Evolutionary conservation across 2,329 filamentous ascomycete species (phyloP).

Genomic region (Canariomyces notabilis): DNA sequence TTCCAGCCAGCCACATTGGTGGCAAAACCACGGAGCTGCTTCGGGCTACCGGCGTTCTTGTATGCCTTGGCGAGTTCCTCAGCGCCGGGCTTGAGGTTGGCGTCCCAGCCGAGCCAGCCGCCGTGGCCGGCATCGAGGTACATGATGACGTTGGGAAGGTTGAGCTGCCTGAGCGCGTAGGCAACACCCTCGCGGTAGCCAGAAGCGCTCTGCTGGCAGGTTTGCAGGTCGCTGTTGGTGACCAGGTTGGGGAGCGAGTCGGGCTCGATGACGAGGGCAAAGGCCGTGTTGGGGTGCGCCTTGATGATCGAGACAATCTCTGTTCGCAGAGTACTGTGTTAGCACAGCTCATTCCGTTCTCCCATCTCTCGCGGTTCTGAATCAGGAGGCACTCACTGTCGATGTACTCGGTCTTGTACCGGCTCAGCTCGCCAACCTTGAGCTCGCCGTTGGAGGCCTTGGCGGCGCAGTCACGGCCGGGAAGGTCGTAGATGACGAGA

Average conservation of each 20-base stretch:
- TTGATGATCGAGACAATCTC: slow-evolving; percentile 48
- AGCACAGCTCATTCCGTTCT: not conserved
- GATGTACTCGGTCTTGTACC: slow-evolving; percentile 40
- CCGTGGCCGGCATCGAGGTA: slow-evolving; percentile 61
- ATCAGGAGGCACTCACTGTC: slow-evolving; percentile 29
- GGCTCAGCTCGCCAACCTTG: slow-evolving; percentile 45
- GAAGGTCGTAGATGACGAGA: slow-evolving; percentile 59
- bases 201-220: slow-evolving; percentile 49
- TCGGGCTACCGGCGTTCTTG: slow-evolving; percentile 34
- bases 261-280: slow-evolving; percentile 48
- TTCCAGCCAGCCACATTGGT: slow-evolving; percentile 40
- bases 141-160: slow-evolving; percentile 58
- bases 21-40: slow-evolving; percentile 35
- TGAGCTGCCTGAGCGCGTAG: slow-evolving; percentile 52
- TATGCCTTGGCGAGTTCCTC: slow-evolving; percentile 37
- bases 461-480: slow-evolving; percentile 59
- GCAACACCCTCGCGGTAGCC: slow-evolving; percentile 52
- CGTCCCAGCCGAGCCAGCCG: slow-evolving; percentile 60
- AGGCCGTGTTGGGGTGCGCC: slow-evolving; percentile 47
- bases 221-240: slow-evolving; percentile 51
- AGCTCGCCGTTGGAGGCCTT: slow-evolving; percentile 60
- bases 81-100: slow-evolving; percentile 44
- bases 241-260: slow-evolving; percentile 60
- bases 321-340: slow-evolving; percentile 14
- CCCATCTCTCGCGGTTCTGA: not conserved